Conservation (phyloP, 345 rosid species). For the Populus simonii region DNA sequence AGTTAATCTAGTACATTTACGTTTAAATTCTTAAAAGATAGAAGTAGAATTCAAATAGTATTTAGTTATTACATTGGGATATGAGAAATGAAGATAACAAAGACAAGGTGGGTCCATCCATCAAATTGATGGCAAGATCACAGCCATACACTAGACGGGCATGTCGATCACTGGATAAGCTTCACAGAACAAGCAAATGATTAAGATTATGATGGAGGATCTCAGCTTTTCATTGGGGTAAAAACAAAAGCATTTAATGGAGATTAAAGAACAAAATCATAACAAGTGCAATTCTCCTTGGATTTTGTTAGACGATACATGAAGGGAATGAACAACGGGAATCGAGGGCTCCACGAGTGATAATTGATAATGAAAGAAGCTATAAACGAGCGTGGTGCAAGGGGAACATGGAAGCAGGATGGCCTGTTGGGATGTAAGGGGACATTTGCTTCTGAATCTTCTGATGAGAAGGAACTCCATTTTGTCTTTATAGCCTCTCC, state of each 20-base stretch:
- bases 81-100: too few species aligned
- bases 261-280: neutral
- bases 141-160: neutral
- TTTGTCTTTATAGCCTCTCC: slow-evolving; percentile 20
- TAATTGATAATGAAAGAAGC: slow-evolving; percentile 27
- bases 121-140: neutral
- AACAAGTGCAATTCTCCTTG: neutral
- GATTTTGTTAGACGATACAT: too few species aligned
- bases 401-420: slow-evolving; percentile 48
- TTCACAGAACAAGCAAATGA: slow-evolving; percentile 27
- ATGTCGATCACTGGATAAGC: neutral
- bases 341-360: slow-evolving; percentile 19
- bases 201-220: slow-evolving; percentile 14
- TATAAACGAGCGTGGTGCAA: slow-evolving; percentile 29
- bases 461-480: slow-evolving; percentile 24
- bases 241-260: slow-evolving; percentile 12
- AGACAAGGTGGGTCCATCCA: neutral
- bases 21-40: too few species aligned
- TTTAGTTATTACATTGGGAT: too few species aligned
- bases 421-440: slow-evolving; percentile 60
- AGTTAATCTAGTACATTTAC: too few species aligned
- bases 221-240: neutral
- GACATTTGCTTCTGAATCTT: slow-evolving; percentile 44
- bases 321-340: neutral
- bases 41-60: too few species aligned